Base-by-base conservation (phyloP, 2,329 filamentous ascomycete genomes). In the Aspergillus terreus region DNA sequence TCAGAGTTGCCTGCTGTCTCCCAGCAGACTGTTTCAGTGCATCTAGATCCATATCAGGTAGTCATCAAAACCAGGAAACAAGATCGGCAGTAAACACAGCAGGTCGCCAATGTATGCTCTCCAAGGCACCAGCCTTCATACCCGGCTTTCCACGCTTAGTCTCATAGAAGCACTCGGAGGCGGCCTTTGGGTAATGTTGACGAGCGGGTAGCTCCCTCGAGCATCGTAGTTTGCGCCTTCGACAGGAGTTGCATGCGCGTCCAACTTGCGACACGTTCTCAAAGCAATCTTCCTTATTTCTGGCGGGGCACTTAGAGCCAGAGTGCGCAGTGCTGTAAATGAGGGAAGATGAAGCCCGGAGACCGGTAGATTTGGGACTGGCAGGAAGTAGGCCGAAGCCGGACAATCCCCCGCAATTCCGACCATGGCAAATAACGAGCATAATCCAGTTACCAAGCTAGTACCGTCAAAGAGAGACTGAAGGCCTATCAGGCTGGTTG, bases 91-190 rank as follows among this genome's bases (percentile, higher is more conserved):
- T 3, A 36, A 41, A 68, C 67, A 63, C 19, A 73, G 56, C 53
- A 17, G 59, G 46, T 52, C 71, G 59, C 48, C 62, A 56, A 46
- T 70, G 70, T 19, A 73, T 51, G 32, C 61, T 66, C 33, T 73
- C 70, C 21, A 74, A 62, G 1, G 68, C 71, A 1, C 71, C 71
- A 9, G 60, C 56, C 52, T 71, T 72, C 50, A 74, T 62, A 2
- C 71, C 70, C 4, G 72, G 71, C 50, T 70, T 73, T 2, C 57
- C 59, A 30, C 63, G 61, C 51, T 66, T 69, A 1, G 58, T 48
- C 21, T 67, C 62, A 49, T 72, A 73, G 9, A 63, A 44, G 49
- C 70, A 72, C 15, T 15, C 52, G 56, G 42, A 38, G 41, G 48
- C 51, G 12, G 48, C 38, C 47, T 53, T 53, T 30, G 47, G 51